Evolutionary conservation across 1,284 basidiomycete species (phyloP), one percentile per base, ranked within the genome.

Genomic region (Rhodotorula sp.): DNA sequence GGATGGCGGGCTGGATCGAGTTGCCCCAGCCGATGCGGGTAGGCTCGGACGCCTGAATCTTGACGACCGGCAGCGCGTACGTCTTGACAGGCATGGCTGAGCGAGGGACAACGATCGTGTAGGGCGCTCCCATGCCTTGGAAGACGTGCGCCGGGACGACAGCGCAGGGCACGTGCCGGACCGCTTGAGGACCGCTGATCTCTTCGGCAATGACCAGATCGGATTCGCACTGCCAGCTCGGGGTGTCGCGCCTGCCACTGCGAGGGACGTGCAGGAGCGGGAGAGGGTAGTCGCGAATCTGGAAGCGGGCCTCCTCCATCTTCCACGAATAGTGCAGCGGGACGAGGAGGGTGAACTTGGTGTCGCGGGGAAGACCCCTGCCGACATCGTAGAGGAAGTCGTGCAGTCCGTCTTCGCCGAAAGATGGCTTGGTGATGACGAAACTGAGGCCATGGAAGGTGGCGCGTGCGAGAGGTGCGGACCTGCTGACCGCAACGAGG

Each of bases 81-180:
- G 89, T 90, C 81, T 98, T 98, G 76, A 94, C 89, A 0, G 94
- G 90, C 90, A 95, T 95, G 67, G 94, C 89, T 0, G 93, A 94
- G 80, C 95, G 97, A 1, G 93, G 92, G 44, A 97, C 85, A 56
- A 64, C 62, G 48, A 75, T 73, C 22, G 64, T 55, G 60, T 68
- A 75, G 5, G 69, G 68, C 46, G 60, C 63, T 32, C 61, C 66
- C 49, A 83, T 79, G 30, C 96, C 82, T 62, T 94, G 85, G 15
- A 86, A 83, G 29, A 86, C 84, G 27, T 86, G 86, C 20, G 70
- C 79, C 29, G 85, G 83, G 52, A 90, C 82, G 63, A 94, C 83
- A 10, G 84, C 82, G 74, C 88, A 89, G 9, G 86, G 81, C 36
- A 93, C 82, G 85, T 89, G 90, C 64, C 90, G 85, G 32, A 90